Conservation (phyloP, 164 flowering plant genomes). For the Kingdonia uniflora region DNA sequence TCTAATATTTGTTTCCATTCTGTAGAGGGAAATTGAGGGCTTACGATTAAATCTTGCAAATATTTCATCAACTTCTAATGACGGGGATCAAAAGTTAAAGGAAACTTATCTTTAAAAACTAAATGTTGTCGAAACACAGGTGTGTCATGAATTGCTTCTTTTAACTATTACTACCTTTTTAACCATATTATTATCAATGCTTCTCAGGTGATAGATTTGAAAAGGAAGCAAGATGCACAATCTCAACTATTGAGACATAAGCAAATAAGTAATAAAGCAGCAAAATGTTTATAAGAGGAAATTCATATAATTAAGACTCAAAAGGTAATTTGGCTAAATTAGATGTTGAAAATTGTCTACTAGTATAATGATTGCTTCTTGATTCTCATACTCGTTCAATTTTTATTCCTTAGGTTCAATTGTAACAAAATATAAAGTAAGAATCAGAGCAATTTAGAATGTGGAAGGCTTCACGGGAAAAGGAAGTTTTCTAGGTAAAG, state of each 20-base stretch:
- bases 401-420: background rate
- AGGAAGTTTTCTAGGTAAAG: conserved; percentile 1
- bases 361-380: no score
- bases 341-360: no score
- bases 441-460: background rate
- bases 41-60: background rate
- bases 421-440: background rate
- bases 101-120: no score
- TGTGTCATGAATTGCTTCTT: background rate
- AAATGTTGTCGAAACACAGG: no score
- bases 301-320: no score
- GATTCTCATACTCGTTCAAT: no score
- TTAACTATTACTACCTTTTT: background rate
- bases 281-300: background rate
- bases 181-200: background rate
- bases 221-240: conserved; percentile 5
- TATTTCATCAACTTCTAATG: background rate
- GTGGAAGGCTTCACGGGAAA: conserved; percentile 4
- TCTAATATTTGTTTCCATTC: background rate
- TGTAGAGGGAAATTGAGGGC: background rate
- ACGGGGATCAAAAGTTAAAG: no score
- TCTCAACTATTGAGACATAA: conserved; percentile 1
- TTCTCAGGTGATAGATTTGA: conserved; percentile 1
- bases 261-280: conserved; percentile 1
- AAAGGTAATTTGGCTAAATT: no score